Evolutionary conservation across 208 protist species (phyloP), one percentile per base, ranked within the genome.

Genomic region (Naegleria lovaniensis): DNA sequence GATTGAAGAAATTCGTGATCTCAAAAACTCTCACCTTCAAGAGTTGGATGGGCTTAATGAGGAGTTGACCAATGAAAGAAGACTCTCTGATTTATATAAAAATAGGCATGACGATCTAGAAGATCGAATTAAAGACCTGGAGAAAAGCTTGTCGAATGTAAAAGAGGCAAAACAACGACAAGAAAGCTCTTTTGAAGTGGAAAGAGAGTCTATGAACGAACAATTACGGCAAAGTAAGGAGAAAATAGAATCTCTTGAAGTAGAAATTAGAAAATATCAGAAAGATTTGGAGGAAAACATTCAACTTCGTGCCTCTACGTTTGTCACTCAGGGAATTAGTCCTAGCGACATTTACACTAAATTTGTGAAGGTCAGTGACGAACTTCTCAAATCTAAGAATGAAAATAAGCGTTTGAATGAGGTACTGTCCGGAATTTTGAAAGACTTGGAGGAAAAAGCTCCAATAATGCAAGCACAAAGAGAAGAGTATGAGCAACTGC

Each of bases 381-480:
- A 86, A 51, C 48, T 86, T 33, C 11, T 86, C 5, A 86, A 86
- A 51, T 25, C 36, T n/a, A 86, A 51, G 40, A 86, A 86, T 86
- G 83, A 86, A 86, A 86, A 51, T 33, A 86, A 86, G 11, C 5
- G 22, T 0, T 33, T 86, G n/a, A 86, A 86, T 48, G 83, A 86
- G 25, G 40, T 51, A 1, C 38, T 86, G 2, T 25, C 36, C 13
- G 7, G 22, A n/a, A 86, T 86, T 51, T 51, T 86, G 16, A 86
- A 86, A n/a, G 22, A 86, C 0, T 51, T 86, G 9, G 39, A 86
- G 51, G 83, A 86, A 48, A 86, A 86, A 11, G 83, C 39, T 41
- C 83, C 83, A 51, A 11, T 86, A 6, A 86, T 86, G 36, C 83
- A 86, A 48, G 16, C 9, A 15, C 83, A 86, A 33, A 86, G 83